Conservation (phyloP, 148 eudicot species). For the Fagopyrum esculentum region DNA sequence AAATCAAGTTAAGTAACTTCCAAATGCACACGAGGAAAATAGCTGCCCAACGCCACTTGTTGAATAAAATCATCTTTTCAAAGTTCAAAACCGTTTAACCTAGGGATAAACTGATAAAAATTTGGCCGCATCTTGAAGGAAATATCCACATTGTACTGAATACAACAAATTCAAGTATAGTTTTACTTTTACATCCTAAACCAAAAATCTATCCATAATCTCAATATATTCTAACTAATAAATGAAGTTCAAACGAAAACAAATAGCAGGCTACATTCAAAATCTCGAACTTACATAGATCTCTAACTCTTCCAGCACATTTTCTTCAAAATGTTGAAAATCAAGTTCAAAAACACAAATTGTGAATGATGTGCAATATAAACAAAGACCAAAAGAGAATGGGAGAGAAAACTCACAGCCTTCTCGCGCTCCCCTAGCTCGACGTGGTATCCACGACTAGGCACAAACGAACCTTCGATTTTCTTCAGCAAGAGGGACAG, state of each 20-base stretch:
- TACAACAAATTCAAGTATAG: background rate
- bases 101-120: no score
- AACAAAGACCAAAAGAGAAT: background rate
- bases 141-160: background rate
- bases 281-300: background rate
- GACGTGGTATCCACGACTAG: conserved; percentile 48
- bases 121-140: no score
- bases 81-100: no score
- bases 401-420: conserved; percentile 47
- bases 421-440: conserved; percentile 81
- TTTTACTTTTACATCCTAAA: background rate
- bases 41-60: no score
- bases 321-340: background rate
- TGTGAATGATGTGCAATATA: background rate
- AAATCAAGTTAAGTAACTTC: no score
- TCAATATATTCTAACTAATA: no score
- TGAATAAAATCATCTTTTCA: no score
- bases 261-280: background rate
- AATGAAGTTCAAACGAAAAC: background rate
- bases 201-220: background rate
- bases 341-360: background rate
- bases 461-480: conserved; percentile 29
- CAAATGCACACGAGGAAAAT: no score
- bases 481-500: conserved; percentile 19
- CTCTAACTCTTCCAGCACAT: background rate